These are phyloP conservation scores for Microbotryum saponariae DNA, from an alignment of 1,284 basidiomycete species.

Conservation along the genomic window DNA sequence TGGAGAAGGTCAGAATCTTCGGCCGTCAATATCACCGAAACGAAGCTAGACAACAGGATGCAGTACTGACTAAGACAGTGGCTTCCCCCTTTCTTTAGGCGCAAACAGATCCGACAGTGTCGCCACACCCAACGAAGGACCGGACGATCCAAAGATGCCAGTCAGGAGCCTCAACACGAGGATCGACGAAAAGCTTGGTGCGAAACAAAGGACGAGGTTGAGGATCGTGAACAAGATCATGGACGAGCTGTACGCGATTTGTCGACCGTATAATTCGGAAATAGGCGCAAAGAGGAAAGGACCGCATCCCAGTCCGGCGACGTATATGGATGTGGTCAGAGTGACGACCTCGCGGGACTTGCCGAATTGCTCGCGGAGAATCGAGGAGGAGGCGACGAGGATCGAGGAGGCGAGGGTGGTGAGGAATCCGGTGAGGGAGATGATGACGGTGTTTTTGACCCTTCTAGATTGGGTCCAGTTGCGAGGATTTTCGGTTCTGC, in stretches of 20 bases:
- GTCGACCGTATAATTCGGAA: slow-evolving; percentile 45
- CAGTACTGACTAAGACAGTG: slow-evolving; percentile 27
- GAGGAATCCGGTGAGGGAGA: slow-evolving; percentile 41
- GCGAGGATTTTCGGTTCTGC: slow-evolving; percentile 29
- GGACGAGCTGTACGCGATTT: slow-evolving; percentile 41
- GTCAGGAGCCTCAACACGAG: slow-evolving; percentile 41
- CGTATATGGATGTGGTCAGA: slow-evolving; percentile 39
- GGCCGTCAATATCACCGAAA: accelerated
- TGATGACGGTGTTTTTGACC: slow-evolving; percentile 36
- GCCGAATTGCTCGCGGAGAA: slow-evolving; percentile 37
- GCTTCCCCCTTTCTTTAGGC: slow-evolving; percentile 39
- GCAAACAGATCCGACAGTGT: slow-evolving; percentile 41
- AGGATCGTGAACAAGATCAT: slow-evolving; percentile 35
- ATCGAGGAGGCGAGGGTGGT: slow-evolving; percentile 32
- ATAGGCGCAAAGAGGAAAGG: slow-evolving; percentile 47
- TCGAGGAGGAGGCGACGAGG: slow-evolving; percentile 39
- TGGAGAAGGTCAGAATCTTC: too few relatives aligned
- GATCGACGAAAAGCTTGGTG: slow-evolving; percentile 36
- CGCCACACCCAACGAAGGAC: slow-evolving; percentile 42
- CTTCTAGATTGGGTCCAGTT: slow-evolving; percentile 38
- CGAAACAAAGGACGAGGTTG: slow-evolving; percentile 9
- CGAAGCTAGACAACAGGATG: slow-evolving; percentile 7
- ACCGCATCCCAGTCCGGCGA: slow-evolving; percentile 41
- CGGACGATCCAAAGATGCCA: slow-evolving; percentile 40
- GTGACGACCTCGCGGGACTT: slow-evolving; percentile 38